A percentile compares a stretch with the other conserved stretches of the same genome.
Conservation (phyloP, 768 basidiomycete genomes). For the Termitomyces sp. region DNA sequence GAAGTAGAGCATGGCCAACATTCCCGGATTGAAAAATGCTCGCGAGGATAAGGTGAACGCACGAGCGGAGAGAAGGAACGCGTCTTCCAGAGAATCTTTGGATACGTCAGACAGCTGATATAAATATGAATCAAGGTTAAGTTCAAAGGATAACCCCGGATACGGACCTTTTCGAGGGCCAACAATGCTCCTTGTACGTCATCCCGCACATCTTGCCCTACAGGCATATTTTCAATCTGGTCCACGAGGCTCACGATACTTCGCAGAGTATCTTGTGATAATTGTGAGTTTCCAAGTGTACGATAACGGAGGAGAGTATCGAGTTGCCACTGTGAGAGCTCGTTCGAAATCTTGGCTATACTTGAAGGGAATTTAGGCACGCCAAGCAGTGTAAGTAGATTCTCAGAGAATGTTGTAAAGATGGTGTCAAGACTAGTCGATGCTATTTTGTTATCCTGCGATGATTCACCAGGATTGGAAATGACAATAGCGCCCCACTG, state of each 20-base stretch:
- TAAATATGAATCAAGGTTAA: background rate
- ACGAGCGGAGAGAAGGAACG: conserved; percentile 53
- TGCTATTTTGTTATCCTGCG: conserved; percentile 30
- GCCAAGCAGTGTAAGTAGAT: conserved; percentile 79
- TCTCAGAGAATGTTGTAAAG: conserved; percentile 62
- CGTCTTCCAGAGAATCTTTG: conserved; percentile 30
- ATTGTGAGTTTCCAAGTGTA: conserved; percentile 59
- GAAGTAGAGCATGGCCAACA: conserved; percentile 95
- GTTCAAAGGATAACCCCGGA: background rate
- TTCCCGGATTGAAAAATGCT: conserved; percentile 95
- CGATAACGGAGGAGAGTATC: conserved; percentile 72
- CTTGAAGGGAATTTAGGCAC: conserved; percentile 54
- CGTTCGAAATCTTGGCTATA: conserved; percentile 23
- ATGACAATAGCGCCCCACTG: conserved; percentile 93
- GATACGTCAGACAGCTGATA: conserved; percentile 33
- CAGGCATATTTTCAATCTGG: conserved; percentile 90
- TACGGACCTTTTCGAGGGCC: conserved; percentile 65
- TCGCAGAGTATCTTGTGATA: conserved; percentile 65
- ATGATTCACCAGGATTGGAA: conserved; percentile 45
- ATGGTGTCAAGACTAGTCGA: conserved; percentile 38
- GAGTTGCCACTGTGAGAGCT: conserved; percentile 70
- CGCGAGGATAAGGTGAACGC: conserved; percentile 66
- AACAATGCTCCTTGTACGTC: conserved; percentile 67
- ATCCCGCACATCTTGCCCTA: conserved; percentile 67
- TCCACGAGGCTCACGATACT: conserved; percentile 83